Evolutionary conservation across 2,329 filamentous ascomycete species (phyloP), one percentile per base, ranked within the genome.

Genomic region (Trichoderma lentiforme): DNA sequence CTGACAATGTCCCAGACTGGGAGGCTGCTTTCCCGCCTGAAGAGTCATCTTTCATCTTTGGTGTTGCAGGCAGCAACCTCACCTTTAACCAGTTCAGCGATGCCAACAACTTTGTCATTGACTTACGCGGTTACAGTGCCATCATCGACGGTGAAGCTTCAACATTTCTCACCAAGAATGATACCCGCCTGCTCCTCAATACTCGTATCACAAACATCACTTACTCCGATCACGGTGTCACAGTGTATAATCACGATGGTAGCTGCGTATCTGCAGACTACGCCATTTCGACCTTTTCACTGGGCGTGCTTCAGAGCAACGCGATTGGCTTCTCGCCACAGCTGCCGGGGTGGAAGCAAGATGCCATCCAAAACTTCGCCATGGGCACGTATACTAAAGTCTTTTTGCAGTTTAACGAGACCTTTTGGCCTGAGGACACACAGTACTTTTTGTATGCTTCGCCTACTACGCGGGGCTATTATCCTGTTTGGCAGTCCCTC

Each of bases 331-430:
- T 92, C 77, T 77, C 82, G 12, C 91, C 91, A 0, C 74, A 81
- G 6, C 82, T 93, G 0, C 91, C 91, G 0, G 79, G 79, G 3
- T 92, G 90, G 91, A 93, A 93, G 79, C 82, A 85, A 15, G 84
- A 84, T 3, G 87, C 89, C 0, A 91, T 93, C 66, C 85, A 87
- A 3, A 88, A 86, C 47, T 92, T 92, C 78, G 83, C 84, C 73
- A 92, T 93, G 87, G 91, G 88, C 7, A 92, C 90, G 0, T 93
- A 92, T 80, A 93, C 90, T 66, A 93, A 93, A 78, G 88, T 93
- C 73, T 93, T 93, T 80, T 81, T 91, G 73, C 90, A 92, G 73
- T 93, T 92, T 80, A 83, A 89, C 73, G 83, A 89, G 70, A 87
- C 88, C 0, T 93, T 93, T 79, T 93, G 91, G 91, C 82, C 75